Base-by-base conservation (phyloP, 495 filamentous ascomycete genomes). In the Podospora anserina region DNA sequence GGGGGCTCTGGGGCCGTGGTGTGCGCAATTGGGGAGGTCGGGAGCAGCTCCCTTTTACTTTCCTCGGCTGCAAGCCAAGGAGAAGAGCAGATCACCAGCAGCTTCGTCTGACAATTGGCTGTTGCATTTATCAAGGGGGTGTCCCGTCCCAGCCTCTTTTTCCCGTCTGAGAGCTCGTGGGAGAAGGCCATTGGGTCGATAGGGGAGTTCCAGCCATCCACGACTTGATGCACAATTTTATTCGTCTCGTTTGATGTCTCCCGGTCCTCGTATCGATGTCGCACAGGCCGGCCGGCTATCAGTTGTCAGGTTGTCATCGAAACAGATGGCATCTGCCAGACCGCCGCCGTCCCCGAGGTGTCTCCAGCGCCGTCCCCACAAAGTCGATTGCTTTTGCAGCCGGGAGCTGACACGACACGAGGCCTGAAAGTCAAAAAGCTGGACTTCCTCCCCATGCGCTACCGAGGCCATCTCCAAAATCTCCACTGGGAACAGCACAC, bases 151-250 rank as follows among this genome's bases (percentile, higher is more conserved):
- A 76, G 63, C 76, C 76, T 76, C 75, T 71, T 49, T 49, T 49
- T 26, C 16, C 34, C 55, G 66, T 65, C 70, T 68, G 65, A 66
- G 49, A 59, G 57, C 69, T 73, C 73, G 71, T 77, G 74, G 72
- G 75, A 68, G 57, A 57, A 55, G 66, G 75, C 69, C 66, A 77
- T 77, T 77, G 75, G 75, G 60, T 65, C 68, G 55, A 18, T 32
- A 11, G 19, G 55, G 39, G 13, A 16, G 55, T 58, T 20, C 55
- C 55, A 58, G 55, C 27, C 64, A 65, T 61, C 68, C 34, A 68
- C 30, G 13, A 23, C 34, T 65, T 67, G 55, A 70, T 73, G 71
- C 71, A 71, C 64, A 39, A 58, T 49, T 49, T 49, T 49, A 49
- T 49, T 49, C 39, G 39, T 49, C 39, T 49, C 39, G 39, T 49